Evolutionary conservation across 768 basidiomycete genomes (phyloP).

Genomic region (Gloeopeniophorella convolvens): DNA sequence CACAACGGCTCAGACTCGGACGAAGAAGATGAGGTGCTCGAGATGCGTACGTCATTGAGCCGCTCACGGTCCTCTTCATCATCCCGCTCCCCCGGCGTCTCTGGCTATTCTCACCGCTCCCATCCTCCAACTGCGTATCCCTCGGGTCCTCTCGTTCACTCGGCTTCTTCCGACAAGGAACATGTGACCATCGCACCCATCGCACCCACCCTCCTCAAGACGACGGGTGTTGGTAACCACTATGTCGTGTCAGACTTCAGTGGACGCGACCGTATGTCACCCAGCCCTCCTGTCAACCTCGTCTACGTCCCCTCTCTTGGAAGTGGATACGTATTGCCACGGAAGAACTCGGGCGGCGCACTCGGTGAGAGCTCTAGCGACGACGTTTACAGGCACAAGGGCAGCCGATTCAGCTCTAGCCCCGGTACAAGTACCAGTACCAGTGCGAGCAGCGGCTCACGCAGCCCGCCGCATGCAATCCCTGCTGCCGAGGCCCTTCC

Average conservation of each 20-base stretch:
- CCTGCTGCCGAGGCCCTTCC: slow-evolving; percentile 11
- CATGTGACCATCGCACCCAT: slow-evolving; percentile 67
- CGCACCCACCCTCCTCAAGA: slow-evolving; percentile 83
- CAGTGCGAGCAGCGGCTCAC: slow-evolving; percentile 16
- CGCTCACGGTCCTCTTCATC: slow-evolving; percentile 35
- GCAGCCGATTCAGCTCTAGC: slow-evolving; percentile 31
- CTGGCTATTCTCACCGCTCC: slow-evolving; percentile 15
- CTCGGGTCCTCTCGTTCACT: slow-evolving; percentile 28
- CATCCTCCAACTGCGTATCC: slow-evolving; percentile 20
- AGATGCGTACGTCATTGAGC: slow-evolving; percentile 48
- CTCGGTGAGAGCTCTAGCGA: slow-evolving; percentile 22
- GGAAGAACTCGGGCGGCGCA: slow-evolving; percentile 22
- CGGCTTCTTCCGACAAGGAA: slow-evolving; percentile 37
- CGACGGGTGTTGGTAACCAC: slow-evolving; percentile 45
- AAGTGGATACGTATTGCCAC: slow-evolving; percentile 24
- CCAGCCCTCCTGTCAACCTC: slow-evolving; percentile 51
- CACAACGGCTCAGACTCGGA: slow-evolving; percentile 28
- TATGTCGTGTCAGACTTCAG: slow-evolving; percentile 26
- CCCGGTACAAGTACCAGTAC: slow-evolving; percentile 24
- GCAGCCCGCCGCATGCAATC: slow-evolving; percentile 15
- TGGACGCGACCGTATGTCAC: slow-evolving; percentile 14
- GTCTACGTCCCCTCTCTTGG: slow-evolving; percentile 59
- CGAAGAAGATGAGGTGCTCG: slow-evolving; percentile 49
- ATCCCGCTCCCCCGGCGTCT: slow-evolving; percentile 26
- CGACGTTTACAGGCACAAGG: slow-evolving; percentile 32